Evolutionary conservation across 306 rosid genomes (phyloP), one percentile per base, ranked within the genome.

Genomic region (Lablab purpureus): DNA sequence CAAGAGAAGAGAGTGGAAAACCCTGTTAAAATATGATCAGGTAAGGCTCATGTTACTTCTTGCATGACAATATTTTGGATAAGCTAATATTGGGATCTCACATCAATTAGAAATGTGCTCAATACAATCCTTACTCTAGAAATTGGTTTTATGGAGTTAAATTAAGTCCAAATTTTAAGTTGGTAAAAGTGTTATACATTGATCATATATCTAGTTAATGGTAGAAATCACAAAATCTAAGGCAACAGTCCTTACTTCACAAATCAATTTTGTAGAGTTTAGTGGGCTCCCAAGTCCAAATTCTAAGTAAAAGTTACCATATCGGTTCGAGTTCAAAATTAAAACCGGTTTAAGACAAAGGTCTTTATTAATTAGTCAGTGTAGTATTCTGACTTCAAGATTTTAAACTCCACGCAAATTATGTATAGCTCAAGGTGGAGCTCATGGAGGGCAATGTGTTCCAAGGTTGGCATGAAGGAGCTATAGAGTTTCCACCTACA

Each of bases 391-490:
- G 12, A 18, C 13, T 63, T 76, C 43, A 59, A 51, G 27, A 41
- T 34, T 74, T 85, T 19, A 66, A 70, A 71, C 12, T 76, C 40
- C 30, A 22, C 67, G 47, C 27, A 76, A 82, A 81, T 82, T 84
- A 85, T 80, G 45, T 40, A 83, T 41, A 94, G 98, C 88, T 94
- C 7, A 90, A 81, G 85, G 67, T 81, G 86, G 94, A 94, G 88
- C 83, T 92, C 34, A 73, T 30, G 54, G 86, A 84, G 18, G 96
- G 94, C 10, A 86, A 85, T 81, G 88, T 82, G 41, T 85, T 94
- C 81, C 84, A 89, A 80, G 97, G 89, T 67, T 94, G 98, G 98
- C 82, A 78, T 19, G 98, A 94, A 89, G 98, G 98, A 80, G 78
- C 28, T n/a, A 86, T 94, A 50, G 83, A 90, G 77, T 94, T 94